Evolutionary conservation across 768 basidiomycete genomes (phyloP), one percentile per base, ranked within the genome.

Genomic region (Trametes cubensis): DNA sequence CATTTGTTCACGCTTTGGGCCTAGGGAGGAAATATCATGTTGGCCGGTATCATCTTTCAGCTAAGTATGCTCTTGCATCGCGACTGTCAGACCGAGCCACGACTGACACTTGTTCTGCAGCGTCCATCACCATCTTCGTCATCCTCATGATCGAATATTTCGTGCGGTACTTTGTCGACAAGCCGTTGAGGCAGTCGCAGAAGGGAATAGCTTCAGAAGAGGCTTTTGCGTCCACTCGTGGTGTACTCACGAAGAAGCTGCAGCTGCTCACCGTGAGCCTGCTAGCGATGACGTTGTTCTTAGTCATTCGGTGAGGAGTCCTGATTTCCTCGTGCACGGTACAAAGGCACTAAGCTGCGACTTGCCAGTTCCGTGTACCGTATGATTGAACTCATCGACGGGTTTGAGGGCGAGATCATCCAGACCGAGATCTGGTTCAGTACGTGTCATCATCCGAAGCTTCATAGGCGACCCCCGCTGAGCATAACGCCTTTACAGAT

Each of bases 31-130:
- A 52, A 67, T 49, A 67, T 70, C 52, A 70, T 70, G 64, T 55
- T 70, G 8, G 83, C 73, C 0, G 88, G 87, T 45, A 87, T 90
- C 55, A 75, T 75, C 17, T 80, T 88, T 66, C 64, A 71, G 42
- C 58, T 75, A 66, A 58, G 69, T 70, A 63, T 6, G 65, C 45
- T 4, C n/a, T n/a, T n/a, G n/a, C 28, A 23, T 39, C 26, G 4
- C n/a, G 23, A 2, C 17, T 41, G 6, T 18, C 28, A 17, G 1
- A 21, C 15, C 15, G 17, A 47, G 40, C 17, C 17, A 42, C 20
- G 6, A 0, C 26, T 17, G 10, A 40, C 8, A 18, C 0, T 23
- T 20, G 11, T 17, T 28, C 26, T 44, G 2, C 26, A 66, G 64
- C 21, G 3, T 66, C 60, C 25, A 25, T 66, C 20, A 59, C 48